Conservation (phyloP, 2,329 filamentous ascomycete species). For the Sporothrix dimorphospora region DNA sequence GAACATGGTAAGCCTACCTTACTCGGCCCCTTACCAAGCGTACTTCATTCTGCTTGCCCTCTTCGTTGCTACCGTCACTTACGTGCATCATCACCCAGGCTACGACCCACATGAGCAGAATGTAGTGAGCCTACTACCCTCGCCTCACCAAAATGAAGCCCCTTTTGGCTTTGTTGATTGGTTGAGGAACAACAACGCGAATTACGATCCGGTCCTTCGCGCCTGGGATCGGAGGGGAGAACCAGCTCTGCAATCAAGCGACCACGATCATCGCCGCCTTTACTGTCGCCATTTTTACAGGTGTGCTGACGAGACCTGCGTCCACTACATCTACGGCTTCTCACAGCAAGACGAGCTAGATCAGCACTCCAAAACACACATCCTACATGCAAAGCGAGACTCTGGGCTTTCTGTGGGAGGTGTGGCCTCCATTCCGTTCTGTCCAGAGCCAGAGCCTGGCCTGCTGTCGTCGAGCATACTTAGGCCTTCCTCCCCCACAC, state of each 20-base stretch:
- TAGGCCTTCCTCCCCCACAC: constrained; percentile 45
- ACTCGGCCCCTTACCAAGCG: background rate
- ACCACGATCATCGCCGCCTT: constrained; percentile 32
- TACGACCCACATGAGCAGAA: constrained; percentile 48
- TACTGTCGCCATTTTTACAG: constrained; percentile 43
- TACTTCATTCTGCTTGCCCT: background rate
- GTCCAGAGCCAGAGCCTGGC: background rate
- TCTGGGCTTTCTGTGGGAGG: constrained; percentile 49
- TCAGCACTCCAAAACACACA: constrained; percentile 52
- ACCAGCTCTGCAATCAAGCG: constrained; percentile 43
- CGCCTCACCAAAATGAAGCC: constrained; percentile 44
- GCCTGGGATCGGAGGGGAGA: constrained; percentile 46
- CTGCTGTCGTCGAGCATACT: constrained; percentile 38
- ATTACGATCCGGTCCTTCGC: constrained; percentile 53
- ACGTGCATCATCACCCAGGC: constrained; percentile 40
- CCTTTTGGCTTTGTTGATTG: constrained; percentile 55
- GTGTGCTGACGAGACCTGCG: constrained; percentile 58
- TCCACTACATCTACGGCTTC: constrained; percentile 64
- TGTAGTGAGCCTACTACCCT: constrained; percentile 46
- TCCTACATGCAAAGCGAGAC: constrained; percentile 48
- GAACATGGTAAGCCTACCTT: constrained; percentile 48
- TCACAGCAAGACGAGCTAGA: constrained; percentile 55
- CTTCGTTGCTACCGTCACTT: constrained; percentile 9
- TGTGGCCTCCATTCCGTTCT: constrained; percentile 34
- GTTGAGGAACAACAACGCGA: constrained; percentile 56